phyloP scores from a whole-genome alignment of 805 yeast genomes.

The Hanseniaspora guilliermondii region DNA sequence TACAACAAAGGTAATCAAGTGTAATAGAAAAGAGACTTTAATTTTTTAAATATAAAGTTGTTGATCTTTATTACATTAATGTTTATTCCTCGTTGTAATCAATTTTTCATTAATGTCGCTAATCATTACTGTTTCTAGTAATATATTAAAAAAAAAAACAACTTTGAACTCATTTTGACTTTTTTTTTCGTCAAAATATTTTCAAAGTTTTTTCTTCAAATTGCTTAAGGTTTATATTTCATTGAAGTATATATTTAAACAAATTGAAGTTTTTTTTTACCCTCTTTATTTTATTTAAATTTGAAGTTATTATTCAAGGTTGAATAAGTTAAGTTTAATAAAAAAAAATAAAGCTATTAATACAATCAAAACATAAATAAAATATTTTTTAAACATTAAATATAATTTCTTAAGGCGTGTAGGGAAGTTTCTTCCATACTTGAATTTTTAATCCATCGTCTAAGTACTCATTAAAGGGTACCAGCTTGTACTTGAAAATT shows the following conservation, averaged over 20 bases:
- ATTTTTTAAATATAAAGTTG: neutral
- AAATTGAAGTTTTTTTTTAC: neutral
- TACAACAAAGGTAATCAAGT: neutral
- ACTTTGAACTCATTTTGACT: too few species aligned
- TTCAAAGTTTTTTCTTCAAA: too few species aligned
- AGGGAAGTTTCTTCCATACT: slow-evolving; percentile 37
- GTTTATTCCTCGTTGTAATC: neutral
- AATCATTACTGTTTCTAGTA: too few species aligned
- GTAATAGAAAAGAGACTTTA: neutral
- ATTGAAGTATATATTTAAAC: too few species aligned
- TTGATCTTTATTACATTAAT: neutral
- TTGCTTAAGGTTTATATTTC: too few species aligned
- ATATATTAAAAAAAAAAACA: too few species aligned
- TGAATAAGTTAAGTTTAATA: slow-evolving; percentile 4
- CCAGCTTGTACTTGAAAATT: slow-evolving; percentile 35
- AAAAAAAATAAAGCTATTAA: neutral
- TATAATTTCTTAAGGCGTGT: neutral
- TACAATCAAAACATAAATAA: neutral
- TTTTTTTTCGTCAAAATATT: too few species aligned
- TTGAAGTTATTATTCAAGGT: slow-evolving; percentile 7
- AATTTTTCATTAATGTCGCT: too few species aligned
- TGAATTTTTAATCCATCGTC: slow-evolving; percentile 50
- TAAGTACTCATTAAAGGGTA: slow-evolving; percentile 30
- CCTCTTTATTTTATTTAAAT: neutral
- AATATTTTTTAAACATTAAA: neutral